Conservation (phyloP, 164 flowering plant genomes). For the Kingdonia uniflora region DNA sequence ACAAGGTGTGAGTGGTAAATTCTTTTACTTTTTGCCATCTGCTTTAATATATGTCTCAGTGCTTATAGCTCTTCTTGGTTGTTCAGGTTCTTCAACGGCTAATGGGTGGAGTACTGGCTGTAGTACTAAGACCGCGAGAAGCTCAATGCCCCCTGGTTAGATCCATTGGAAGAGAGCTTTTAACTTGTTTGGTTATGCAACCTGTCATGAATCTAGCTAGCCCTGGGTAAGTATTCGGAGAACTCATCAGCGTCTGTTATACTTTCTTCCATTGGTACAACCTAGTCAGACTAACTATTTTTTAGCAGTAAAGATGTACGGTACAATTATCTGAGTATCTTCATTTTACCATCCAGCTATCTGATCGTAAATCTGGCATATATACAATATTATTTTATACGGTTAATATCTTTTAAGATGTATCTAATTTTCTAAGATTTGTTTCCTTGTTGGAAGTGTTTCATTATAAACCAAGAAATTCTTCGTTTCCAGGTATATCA, state of each 20-base stretch:
- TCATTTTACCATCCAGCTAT: too few species aligned
- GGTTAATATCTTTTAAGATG: not conserved
- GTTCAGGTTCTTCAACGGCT: constrained; percentile 81
- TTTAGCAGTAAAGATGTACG: too few species aligned
- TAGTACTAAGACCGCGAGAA: constrained; percentile 78
- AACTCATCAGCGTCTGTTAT: too few species aligned
- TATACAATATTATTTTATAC: too few species aligned
- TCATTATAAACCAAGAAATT: not conserved
- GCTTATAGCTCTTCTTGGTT: constrained; percentile 7
- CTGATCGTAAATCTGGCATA: too few species aligned
- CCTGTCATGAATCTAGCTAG: constrained; percentile 83
- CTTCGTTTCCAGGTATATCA: constrained; percentile 53
- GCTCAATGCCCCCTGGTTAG: constrained; percentile 83
- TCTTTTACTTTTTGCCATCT: constrained; percentile 8
- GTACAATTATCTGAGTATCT: too few species aligned
- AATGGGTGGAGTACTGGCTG: constrained; percentile 64
- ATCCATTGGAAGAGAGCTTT: constrained; percentile 69
- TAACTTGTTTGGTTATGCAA: constrained; percentile 85
- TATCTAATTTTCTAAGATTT: not conserved
- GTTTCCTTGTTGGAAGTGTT: not conserved
- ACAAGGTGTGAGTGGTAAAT: constrained; percentile 83
- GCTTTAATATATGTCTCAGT: not conserved
- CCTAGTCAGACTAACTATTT: too few species aligned
- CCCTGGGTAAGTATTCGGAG: constrained; percentile 56
- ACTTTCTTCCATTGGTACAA: too few species aligned